Conservation (phyloP, 2,329 filamentous ascomycete genomes). For the Colletotrichum falcatum region DNA sequence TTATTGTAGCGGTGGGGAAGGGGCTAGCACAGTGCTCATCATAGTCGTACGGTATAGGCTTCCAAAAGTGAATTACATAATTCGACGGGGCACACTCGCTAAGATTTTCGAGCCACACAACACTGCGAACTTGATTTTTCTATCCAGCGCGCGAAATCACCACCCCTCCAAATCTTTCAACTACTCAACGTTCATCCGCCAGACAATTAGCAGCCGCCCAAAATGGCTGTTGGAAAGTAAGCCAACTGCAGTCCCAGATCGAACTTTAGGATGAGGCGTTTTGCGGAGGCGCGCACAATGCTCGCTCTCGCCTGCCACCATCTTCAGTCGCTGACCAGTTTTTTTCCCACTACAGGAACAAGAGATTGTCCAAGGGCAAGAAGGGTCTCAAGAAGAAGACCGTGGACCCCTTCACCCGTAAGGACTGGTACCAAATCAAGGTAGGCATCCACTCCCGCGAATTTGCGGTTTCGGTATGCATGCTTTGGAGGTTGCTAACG, state of each 20-base stretch:
- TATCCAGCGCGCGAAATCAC: constrained; percentile 47
- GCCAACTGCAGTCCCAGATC: constrained; percentile 43
- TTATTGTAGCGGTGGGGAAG: constrained; percentile 12
- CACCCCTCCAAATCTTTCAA: constrained; percentile 56
- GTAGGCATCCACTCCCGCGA: constrained; percentile 57
- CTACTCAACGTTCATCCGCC: constrained; percentile 57
- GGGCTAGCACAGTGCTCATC: constrained; percentile 10
- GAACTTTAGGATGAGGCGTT: not conserved
- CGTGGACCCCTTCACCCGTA: constrained; percentile 95
- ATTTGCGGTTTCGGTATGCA: constrained; percentile 40
- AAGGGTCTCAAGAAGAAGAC: constrained; percentile 99
- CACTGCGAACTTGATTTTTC: constrained; percentile 47
- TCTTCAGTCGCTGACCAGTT: constrained; percentile 43
- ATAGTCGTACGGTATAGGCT: not conserved
- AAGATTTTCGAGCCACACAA: constrained; percentile 47
- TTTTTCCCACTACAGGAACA: constrained; percentile 76
- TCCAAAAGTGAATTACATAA: constrained; percentile 27
- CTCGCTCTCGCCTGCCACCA: constrained; percentile 36
- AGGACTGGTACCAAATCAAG: constrained; percentile 99
- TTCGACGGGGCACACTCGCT: constrained; percentile 41
- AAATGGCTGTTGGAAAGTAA: constrained; percentile 72
- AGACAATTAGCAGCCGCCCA: constrained; percentile 61
- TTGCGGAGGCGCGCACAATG: not conserved
- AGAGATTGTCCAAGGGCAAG: constrained; percentile 99
- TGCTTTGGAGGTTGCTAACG: constrained; percentile 44